phyloP scores from a whole-genome alignment of 1,284 basidiomycete genomes.

The Schizophyllum amplum region DNA sequence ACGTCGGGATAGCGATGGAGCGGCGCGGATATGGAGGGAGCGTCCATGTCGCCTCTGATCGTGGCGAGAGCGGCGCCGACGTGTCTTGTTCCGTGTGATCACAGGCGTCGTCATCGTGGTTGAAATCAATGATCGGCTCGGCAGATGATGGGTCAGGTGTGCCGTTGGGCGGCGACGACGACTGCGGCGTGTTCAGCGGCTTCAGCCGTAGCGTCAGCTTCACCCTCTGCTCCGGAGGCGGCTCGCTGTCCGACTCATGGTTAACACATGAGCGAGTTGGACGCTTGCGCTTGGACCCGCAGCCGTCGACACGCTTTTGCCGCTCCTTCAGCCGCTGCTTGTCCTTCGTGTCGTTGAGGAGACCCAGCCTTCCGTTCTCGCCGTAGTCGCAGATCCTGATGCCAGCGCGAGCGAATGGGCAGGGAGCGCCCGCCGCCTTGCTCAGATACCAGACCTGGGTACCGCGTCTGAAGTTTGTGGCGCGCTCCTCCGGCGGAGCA shows the following conservation, averaged over 20 bases:
- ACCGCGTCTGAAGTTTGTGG: slow-evolving; percentile 69
- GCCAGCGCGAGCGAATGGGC: slow-evolving; percentile 64
- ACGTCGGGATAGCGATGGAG: slow-evolving; percentile 45
- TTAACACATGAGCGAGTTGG: slow-evolving; percentile 38
- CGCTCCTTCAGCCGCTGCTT: slow-evolving; percentile 14
- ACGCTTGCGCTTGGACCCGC: slow-evolving; percentile 68
- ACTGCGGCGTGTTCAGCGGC: slow-evolving; percentile 31
- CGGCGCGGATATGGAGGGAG: slow-evolving; percentile 38
- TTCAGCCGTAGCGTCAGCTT: slow-evolving; percentile 60
- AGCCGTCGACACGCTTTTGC: slow-evolving; percentile 22
- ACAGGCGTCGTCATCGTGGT: slow-evolving; percentile 21
- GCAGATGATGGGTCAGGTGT: slow-evolving; percentile 15
- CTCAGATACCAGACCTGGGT: slow-evolving; percentile 75
- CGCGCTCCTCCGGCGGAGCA: slow-evolving; percentile 35
- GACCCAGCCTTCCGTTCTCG: slow-evolving; percentile 34
- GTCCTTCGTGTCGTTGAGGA: slow-evolving; percentile 28
- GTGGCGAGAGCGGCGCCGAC: background rate
- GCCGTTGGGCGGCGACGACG: slow-evolving; percentile 19
- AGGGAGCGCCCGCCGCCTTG: slow-evolving; percentile 61
- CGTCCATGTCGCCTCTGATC: slow-evolving; percentile 29
- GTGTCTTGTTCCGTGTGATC: slow-evolving; percentile 15
- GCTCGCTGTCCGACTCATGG: slow-evolving; percentile 32
- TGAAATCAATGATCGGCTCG: slow-evolving; percentile 33
- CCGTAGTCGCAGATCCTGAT: slow-evolving; percentile 62
- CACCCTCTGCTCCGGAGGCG: slow-evolving; percentile 38